These are phyloP conservation scores for Nannizzia gypsea DNA, from an alignment of 2,329 filamentous ascomycete genomes.

Conservation along the genomic window DNA sequence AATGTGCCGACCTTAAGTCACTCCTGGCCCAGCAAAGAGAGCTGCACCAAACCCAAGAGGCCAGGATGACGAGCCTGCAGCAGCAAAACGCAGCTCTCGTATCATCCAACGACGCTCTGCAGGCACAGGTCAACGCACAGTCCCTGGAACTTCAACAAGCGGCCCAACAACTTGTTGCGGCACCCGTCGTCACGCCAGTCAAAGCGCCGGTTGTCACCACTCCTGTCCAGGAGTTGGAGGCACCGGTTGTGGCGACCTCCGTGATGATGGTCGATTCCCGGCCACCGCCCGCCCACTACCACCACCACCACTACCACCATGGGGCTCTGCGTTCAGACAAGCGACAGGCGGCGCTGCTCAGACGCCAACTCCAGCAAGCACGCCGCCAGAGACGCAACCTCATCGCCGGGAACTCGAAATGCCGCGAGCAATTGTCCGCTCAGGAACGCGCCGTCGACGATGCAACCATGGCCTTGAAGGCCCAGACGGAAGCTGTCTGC, in stretches of 20 bases:
- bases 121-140: not conserved
- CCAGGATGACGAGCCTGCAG: slow-evolving; percentile 6
- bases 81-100: not conserved
- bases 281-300: not conserved
- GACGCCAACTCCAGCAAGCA: slow-evolving; percentile 6
- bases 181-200: not conserved
- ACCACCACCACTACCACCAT: not conserved
- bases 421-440: not conserved
- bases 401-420: not conserved
- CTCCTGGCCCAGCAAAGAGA: not conserved
- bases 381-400: slow-evolving; percentile 1
- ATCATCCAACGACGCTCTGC: slow-evolving; percentile 4
- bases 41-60: not conserved
- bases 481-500: not conserved
- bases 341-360: not conserved
- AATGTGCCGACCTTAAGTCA: not conserved
- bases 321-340: slow-evolving; percentile 1
- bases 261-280: too few species aligned
- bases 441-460: not conserved
- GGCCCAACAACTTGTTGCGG: not conserved
- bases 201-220: not conserved
- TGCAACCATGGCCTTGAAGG: not conserved
- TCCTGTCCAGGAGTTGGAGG: not conserved
- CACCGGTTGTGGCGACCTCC: not conserved
- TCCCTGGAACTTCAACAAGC: slow-evolving; percentile 5